Conservation (phyloP, 495 filamentous ascomycete genomes). For the Filosporella fistucella region DNA sequence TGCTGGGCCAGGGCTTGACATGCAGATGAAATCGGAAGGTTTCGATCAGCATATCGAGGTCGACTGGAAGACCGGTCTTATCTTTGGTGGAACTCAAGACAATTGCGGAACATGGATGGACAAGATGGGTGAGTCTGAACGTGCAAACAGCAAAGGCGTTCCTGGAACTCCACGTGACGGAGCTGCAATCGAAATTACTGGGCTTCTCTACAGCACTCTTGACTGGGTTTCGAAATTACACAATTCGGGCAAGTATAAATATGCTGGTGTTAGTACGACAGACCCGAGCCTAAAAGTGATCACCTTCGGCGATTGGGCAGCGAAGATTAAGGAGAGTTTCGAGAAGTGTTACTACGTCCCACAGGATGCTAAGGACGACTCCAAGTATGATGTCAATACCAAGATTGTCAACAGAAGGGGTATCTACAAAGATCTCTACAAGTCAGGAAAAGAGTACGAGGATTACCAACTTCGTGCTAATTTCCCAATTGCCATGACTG, state of each 20-base stretch:
- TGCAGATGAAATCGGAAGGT: constrained; percentile 88
- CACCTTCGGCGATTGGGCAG: constrained; percentile 76
- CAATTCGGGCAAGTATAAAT: constrained; percentile 60
- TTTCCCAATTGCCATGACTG: constrained; percentile 93
- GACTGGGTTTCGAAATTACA: constrained; percentile 70
- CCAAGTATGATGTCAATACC: constrained; percentile 73
- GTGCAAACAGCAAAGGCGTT: constrained; percentile 87
- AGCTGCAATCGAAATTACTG: constrained; percentile 91
- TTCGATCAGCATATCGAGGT: constrained; percentile 88
- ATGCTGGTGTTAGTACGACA: constrained; percentile 58
- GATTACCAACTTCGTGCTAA: constrained; percentile 96
- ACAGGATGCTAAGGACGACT: constrained; percentile 58
- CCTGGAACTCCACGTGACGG: constrained; percentile 96
- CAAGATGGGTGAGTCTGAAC: constrained; percentile 98
- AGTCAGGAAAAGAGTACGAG: constrained; percentile 88
- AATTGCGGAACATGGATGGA: constrained; percentile 99
- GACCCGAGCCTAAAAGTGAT: constrained; percentile 45
- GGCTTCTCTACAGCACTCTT: constrained; percentile 84
- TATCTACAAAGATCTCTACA: constrained; percentile 97
- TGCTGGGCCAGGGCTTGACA: constrained; percentile 79
- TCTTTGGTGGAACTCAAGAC: constrained; percentile 87
- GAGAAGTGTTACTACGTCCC: constrained; percentile 90
- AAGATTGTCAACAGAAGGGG: constrained; percentile 79
- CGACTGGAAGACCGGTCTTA: constrained; percentile 88
- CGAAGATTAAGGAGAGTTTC: constrained; percentile 77